These are phyloP conservation scores for Chlamydomonas applanata DNA, from an alignment of 139 green algal genomes.

Conservation along the genomic window DNA sequence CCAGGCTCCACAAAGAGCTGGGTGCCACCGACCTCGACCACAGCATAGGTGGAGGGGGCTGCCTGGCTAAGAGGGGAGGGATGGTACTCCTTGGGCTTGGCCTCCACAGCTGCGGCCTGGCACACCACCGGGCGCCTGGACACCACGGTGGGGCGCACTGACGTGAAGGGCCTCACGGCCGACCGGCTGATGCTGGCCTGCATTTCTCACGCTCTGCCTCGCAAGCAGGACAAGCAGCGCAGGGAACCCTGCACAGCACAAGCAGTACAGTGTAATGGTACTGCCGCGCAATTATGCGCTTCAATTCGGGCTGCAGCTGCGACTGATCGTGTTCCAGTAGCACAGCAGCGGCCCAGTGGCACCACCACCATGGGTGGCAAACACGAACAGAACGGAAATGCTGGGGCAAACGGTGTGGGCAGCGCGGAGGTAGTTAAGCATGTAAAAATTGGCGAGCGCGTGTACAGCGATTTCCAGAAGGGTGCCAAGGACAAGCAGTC, in stretches of 20 bases:
- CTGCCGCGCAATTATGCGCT: no score
- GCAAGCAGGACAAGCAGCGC: no score
- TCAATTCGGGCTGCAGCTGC: no score
- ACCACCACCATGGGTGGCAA: constrained; percentile 4
- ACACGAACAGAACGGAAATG: not conserved
- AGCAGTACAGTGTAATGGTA: no score
- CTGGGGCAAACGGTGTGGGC: no score
- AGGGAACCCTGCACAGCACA: no score
- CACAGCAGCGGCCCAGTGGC: no score
- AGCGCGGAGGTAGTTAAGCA: no score
- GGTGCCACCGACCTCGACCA: constrained; percentile 85
- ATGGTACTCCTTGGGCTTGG: constrained; percentile 18
- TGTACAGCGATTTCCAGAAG: constrained; percentile 1
- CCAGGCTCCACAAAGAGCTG: constrained; percentile 93
- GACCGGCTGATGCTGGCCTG: not conserved
- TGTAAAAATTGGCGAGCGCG: not conserved
- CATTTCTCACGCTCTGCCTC: not conserved
- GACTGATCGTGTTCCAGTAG: no score
- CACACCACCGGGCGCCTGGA: constrained; percentile 28
- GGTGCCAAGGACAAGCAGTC: constrained; percentile 14
- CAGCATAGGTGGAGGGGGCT: constrained; percentile 71
- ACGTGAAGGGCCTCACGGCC: not conserved
- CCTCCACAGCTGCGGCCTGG: constrained; percentile 22
- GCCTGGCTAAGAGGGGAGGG: constrained; percentile 41
- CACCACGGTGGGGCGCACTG: not conserved